A percentile compares a stretch with the other conserved stretches of the same genome.
phyloP scores from a whole-genome alignment of 768 basidiomycete genomes.

The Pisolithus microcarpus region DNA sequence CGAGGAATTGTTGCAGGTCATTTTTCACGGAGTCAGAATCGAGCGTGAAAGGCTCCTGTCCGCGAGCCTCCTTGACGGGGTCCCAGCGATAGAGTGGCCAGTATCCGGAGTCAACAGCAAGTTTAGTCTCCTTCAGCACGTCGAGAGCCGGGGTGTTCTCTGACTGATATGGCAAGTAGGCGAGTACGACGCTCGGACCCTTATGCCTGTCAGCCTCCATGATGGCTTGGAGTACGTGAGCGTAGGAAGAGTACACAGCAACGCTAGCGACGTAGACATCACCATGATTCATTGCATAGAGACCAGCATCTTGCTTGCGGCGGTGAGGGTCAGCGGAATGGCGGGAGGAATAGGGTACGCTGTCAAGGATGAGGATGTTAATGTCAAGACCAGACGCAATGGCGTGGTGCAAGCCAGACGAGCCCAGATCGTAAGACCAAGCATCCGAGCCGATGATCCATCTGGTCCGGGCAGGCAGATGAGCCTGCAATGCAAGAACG shows the following conservation, averaged over 20 bases:
- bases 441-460: constrained; percentile 99
- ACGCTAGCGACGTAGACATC: constrained; percentile 94
- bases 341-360: constrained; percentile 78
- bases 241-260: constrained; percentile 93
- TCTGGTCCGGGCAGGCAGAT: constrained; percentile 63
- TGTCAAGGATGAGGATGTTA: constrained; percentile 95
- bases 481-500: constrained; percentile 52
- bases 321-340: constrained; percentile 61
- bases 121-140: constrained; percentile 94
- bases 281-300: constrained; percentile 98
- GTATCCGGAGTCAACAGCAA: constrained; percentile 92
- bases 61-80: constrained; percentile 68
- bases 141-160: constrained; percentile 79
- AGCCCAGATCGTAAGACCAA: constrained; percentile 95
- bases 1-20: constrained; percentile 88
- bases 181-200: constrained; percentile 88
- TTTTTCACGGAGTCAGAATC: constrained; percentile 94
- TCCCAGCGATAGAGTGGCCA: constrained; percentile 99
- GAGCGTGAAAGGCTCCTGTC: constrained; percentile 82
- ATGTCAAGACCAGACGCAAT: constrained; percentile 87
- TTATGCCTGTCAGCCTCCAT: constrained; percentile 85
- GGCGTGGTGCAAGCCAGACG: constrained; percentile 91
- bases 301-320: constrained; percentile 91
- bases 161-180: constrained; percentile 83
- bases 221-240: constrained; percentile 86